phyloP scores from a whole-genome alignment of 73 alveolate species.

The Paramecium primaurelia region DNA sequence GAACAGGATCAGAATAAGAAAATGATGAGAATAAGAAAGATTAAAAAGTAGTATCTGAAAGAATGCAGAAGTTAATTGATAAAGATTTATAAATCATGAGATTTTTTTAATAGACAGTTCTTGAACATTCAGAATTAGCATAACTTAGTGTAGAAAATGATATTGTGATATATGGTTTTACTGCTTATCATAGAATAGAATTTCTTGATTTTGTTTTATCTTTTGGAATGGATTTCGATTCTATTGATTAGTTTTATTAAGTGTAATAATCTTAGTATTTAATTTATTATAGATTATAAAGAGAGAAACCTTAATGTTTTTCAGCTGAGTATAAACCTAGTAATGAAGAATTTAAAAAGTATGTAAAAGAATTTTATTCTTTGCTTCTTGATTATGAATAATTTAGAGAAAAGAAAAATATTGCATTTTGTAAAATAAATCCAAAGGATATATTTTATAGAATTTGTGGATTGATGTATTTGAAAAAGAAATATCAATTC shows the following conservation, averaged over 20 bases:
- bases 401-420: slow-evolving; percentile 25
- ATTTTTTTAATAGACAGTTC: slow-evolving; percentile 19
- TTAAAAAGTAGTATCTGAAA: slow-evolving; percentile 38
- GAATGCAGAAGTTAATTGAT: slow-evolving; percentile 25
- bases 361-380: slow-evolving; percentile 48
- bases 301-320: slow-evolving; percentile 27
- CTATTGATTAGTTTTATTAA: slow-evolving; percentile 27
- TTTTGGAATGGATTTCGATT: slow-evolving; percentile 61
- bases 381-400: slow-evolving; percentile 18
- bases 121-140: slow-evolving; percentile 49
- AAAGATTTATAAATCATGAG: slow-evolving; percentile 40
- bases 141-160: background rate
- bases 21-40: slow-evolving; percentile 44
- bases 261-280: background rate
- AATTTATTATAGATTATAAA: background rate
- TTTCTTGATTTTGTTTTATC: slow-evolving; percentile 46
- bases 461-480: slow-evolving; percentile 1
- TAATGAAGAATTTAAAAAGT: slow-evolving; percentile 43
- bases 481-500: background rate
- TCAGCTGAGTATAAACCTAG: slow-evolving; percentile 38
- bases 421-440: slow-evolving; percentile 46
- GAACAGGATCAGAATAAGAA: slow-evolving; percentile 42
- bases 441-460: slow-evolving; percentile 2
- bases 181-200: slow-evolving; percentile 53
- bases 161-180: slow-evolving; percentile 34